Percentiles rank a stretch among this genome's conserved stretches.
Evolutionary conservation across 129 eudicot genomes (phyloP).

Genomic region (Saussurea involucrata): DNA sequence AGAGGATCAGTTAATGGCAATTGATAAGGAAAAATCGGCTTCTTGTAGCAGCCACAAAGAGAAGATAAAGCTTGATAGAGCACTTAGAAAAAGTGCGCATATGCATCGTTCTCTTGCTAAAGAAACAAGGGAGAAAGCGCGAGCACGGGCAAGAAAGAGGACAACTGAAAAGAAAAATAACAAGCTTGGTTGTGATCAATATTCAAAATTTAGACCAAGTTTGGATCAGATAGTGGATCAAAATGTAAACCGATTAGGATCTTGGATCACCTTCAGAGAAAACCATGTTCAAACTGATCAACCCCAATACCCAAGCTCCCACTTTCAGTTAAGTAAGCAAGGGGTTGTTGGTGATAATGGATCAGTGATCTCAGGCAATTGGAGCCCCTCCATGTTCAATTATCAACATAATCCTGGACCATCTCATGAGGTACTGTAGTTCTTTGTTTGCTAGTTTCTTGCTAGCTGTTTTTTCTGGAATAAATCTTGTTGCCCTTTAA

Average conservation of each 20-base stretch:
- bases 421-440: constrained; percentile 36
- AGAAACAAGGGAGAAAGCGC: constrained; percentile 62
- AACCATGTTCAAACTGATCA: constrained; percentile 16
- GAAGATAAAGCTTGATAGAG: constrained; percentile 31
- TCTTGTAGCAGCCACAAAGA: constrained; percentile 14
- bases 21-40: background rate
- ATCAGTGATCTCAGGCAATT: constrained; percentile 16
- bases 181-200: constrained; percentile 16
- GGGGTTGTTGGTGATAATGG: constrained; percentile 14
- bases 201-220: constrained; percentile 8
- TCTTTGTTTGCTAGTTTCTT: no score
- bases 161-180: constrained; percentile 45
- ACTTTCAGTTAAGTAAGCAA: constrained; percentile 19
- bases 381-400: constrained; percentile 42
- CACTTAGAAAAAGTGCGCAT: constrained; percentile 19
- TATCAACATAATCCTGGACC: constrained; percentile 36
- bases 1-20: background rate
- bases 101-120: constrained; percentile 35
- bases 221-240: constrained; percentile 23
- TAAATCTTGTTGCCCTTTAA: no score
- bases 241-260: constrained; percentile 23
- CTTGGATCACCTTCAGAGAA: constrained; percentile 37
- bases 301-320: constrained; percentile 16
- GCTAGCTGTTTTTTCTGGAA: no score
- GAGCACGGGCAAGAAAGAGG: constrained; percentile 75